A percentile compares a stretch with the other conserved stretches of the same genome.
Evolutionary conservation across 345 rosid genomes (phyloP).

Genomic region (Barbarea vulgaris): DNA sequence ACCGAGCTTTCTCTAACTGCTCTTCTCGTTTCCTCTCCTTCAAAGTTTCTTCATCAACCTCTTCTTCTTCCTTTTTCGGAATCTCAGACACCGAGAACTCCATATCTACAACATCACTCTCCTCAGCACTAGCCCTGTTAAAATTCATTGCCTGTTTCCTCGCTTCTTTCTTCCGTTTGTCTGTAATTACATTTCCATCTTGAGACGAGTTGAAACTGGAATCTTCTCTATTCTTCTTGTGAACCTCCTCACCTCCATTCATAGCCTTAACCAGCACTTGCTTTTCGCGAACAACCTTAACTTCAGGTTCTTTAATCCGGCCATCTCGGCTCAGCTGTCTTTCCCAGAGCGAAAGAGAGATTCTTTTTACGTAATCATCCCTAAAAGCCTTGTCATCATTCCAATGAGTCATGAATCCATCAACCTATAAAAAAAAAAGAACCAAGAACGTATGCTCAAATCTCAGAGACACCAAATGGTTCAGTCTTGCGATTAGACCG

Average conservation of each 20-base stretch:
- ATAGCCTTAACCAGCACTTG: constrained; percentile 29
- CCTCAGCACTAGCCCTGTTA: constrained; percentile 45
- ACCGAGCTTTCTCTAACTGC: constrained; percentile 82
- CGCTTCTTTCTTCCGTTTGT: constrained; percentile 54
- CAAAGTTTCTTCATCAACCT: constrained; percentile 67
- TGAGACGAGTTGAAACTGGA: constrained; percentile 51
- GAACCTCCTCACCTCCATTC: constrained; percentile 42
- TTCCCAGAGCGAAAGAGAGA: constrained; percentile 59
- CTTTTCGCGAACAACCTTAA: constrained; percentile 44
- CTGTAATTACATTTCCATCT: constrained; percentile 39
- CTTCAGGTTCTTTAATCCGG: constrained; percentile 66
- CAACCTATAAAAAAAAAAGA: constrained; percentile 54
- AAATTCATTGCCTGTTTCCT: constrained; percentile 38
- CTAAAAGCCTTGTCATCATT: constrained; percentile 61
- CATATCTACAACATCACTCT: constrained; percentile 40
- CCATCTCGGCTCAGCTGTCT: constrained; percentile 81
- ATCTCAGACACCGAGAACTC: constrained; percentile 43
- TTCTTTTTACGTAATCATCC: constrained; percentile 80
- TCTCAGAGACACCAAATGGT: neutral
- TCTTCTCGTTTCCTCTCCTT: constrained; percentile 85
- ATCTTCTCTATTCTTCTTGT: constrained; percentile 57
- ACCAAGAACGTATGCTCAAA: constrained; percentile 25
- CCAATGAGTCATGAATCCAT: constrained; percentile 77
- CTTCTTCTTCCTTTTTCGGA: constrained; percentile 46
- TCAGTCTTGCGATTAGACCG: neutral